These are phyloP conservation scores for Lotmaria passim DNA, from an alignment of 208 protist species.

Conservation along the genomic window DNA sequence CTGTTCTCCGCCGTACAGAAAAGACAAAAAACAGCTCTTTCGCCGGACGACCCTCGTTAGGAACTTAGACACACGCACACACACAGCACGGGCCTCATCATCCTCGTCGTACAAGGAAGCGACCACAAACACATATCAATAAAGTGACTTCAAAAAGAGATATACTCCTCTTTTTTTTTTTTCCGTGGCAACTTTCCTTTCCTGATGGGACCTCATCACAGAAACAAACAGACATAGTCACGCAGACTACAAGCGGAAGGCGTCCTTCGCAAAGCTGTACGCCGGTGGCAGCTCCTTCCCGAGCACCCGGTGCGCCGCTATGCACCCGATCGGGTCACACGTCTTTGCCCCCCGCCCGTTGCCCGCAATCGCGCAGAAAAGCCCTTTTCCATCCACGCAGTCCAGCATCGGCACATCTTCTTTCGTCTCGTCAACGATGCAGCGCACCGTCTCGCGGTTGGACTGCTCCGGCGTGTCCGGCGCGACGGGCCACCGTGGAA, in stretches of 20 bases:
- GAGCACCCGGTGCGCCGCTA: conserved; percentile 32
- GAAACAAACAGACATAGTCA: too few species aligned
- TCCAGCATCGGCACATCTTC: conserved; percentile 22
- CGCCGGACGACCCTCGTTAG: too few species aligned
- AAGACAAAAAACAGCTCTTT: too few species aligned
- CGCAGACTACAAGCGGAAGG: conserved; percentile 8
- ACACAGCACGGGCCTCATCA: too few species aligned
- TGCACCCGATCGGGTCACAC: conserved; percentile 40
- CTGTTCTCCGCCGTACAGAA: too few species aligned
- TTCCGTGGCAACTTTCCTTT: too few species aligned
- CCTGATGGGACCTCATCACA: too few species aligned
- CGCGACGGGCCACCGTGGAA: conserved; percentile 24
- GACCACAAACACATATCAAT: too few species aligned
- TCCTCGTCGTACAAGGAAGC: too few species aligned
- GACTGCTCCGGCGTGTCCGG: not conserved
- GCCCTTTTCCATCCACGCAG: conserved; percentile 21
- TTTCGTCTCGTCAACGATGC: conserved; percentile 30
- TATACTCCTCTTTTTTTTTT: too few species aligned
- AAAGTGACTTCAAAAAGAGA: too few species aligned
- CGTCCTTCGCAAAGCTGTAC: not conserved
- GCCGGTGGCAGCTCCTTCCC: conserved; percentile 20
- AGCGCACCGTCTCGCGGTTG: conserved; percentile 24
- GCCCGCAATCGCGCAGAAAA: conserved; percentile 30
- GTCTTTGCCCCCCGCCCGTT: conserved; percentile 29
- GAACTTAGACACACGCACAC: too few species aligned